phyloP scores from a whole-genome alignment of 2,329 filamentous ascomycete species.

The Claviceps fusiformis region DNA sequence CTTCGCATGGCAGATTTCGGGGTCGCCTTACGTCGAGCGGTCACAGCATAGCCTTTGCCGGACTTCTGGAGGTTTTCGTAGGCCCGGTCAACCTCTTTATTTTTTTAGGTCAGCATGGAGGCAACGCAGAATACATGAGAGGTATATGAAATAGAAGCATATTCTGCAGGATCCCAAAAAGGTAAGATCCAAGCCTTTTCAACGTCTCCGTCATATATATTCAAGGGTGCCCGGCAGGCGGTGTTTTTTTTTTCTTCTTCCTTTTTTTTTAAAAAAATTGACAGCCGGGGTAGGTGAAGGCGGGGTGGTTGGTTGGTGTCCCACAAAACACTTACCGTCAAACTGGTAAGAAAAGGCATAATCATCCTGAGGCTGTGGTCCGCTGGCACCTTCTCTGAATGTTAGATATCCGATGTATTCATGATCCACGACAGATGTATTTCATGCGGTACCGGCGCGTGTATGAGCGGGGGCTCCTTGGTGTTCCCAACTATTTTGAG shows the following conservation, averaged over 20 bases:
- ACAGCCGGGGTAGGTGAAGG: background rate
- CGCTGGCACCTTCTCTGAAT: conserved; percentile 50
- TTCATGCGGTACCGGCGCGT: conserved; percentile 23
- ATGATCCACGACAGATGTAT: background rate
- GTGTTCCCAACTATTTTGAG: conserved; percentile 32
- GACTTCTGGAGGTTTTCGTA: conserved; percentile 94
- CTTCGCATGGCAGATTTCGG: conserved; percentile 6
- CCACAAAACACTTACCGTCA: conserved; percentile 53
- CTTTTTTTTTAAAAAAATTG: background rate
- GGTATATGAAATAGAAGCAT: background rate
- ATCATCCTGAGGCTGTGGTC: conserved; percentile 61
- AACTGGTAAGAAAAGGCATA: conserved; percentile 77
- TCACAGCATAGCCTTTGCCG: conserved; percentile 72
- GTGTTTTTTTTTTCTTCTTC: too few species aligned
- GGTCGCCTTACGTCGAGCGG: conserved; percentile 56
- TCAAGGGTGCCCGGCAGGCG: background rate
- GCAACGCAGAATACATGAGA: background rate
- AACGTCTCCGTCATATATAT: background rate
- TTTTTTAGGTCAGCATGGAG: conserved; percentile 4
- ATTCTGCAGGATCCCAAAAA: background rate
- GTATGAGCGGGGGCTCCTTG: conserved; percentile 27
- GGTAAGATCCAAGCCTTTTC: background rate
- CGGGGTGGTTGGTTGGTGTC: background rate
- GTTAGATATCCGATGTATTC: conserved; percentile 5
- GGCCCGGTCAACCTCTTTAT: conserved; percentile 81